Evolutionary conservation across 805 yeast species (phyloP).

Genomic region (Metschnikowia reukaufii): DNA sequence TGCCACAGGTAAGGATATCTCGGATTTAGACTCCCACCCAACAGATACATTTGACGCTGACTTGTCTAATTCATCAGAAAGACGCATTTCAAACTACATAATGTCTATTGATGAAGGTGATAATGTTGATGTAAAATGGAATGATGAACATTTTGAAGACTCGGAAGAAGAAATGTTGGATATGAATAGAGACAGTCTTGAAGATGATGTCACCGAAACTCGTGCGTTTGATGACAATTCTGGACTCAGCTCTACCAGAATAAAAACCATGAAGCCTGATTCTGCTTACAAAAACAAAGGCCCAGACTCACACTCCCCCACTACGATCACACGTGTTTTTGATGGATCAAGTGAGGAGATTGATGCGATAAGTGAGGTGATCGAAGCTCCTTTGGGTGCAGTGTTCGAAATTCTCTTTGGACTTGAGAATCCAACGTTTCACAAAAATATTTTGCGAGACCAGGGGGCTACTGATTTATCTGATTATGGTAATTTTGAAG

Average conservation of each 20-base stretch:
- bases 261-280: slow-evolving; percentile 35
- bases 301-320: slow-evolving; percentile 51
- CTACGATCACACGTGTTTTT: slow-evolving; percentile 21
- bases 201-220: not conserved
- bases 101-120: slow-evolving; percentile 21
- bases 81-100: slow-evolving; percentile 17
- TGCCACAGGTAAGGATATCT: slow-evolving; percentile 19
- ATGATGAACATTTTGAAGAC: slow-evolving; percentile 9
- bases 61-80: slow-evolving; percentile 6
- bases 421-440: slow-evolving; percentile 44
- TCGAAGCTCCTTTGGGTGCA: slow-evolving; percentile 66
- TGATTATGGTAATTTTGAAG: slow-evolving; percentile 24
- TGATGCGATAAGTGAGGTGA: slow-evolving; percentile 51
- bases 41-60: not conserved
- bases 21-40: slow-evolving; percentile 13
- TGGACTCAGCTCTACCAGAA: slow-evolving; percentile 2
- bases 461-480: slow-evolving; percentile 66
- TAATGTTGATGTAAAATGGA: slow-evolving; percentile 8
- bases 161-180: slow-evolving; percentile 9
- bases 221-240: not conserved
- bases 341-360: slow-evolving; percentile 44
- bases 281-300: slow-evolving; percentile 38
- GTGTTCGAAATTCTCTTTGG: slow-evolving; percentile 64
- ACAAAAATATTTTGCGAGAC: slow-evolving; percentile 47
- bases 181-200: not conserved